Evolutionary conservation across 495 filamentous ascomycete species (phyloP).

Genomic region (Penicillium cosmopolitanum): DNA sequence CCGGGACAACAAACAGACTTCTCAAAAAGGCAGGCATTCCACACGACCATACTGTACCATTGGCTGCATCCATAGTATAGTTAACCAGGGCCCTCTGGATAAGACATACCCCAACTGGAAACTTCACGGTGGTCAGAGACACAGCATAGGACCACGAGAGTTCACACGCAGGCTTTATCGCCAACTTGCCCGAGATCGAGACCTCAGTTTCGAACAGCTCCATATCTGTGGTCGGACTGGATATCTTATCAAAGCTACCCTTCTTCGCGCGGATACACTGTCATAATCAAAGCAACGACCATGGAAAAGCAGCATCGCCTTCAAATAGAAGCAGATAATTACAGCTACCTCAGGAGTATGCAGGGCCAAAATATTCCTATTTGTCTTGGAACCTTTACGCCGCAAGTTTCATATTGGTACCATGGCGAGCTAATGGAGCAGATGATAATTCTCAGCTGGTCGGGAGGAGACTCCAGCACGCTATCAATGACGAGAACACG

Average conservation of each 20-base stretch:
- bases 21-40: constrained; percentile 17
- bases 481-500: constrained; percentile 25
- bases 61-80: constrained; percentile 29
- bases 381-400: constrained; percentile 28
- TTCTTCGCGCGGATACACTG: constrained; percentile 34
- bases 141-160: constrained; percentile 23
- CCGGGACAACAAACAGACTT: constrained; percentile 20
- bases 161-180: constrained; percentile 29
- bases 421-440: constrained; percentile 28
- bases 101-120: constrained; percentile 30
- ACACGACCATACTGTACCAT: constrained; percentile 33
- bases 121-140: constrained; percentile 20
- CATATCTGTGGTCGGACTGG: constrained; percentile 32
- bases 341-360: constrained; percentile 22
- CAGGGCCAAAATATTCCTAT: constrained; percentile 29
- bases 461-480: constrained; percentile 25
- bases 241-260: constrained; percentile 35
- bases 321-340: constrained; percentile 31
- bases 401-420: constrained; percentile 30
- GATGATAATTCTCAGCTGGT: constrained; percentile 34
- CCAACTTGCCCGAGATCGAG: constrained; percentile 29
- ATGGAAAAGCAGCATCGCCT: constrained; percentile 28
- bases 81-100: constrained; percentile 29
- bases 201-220: constrained; percentile 29
- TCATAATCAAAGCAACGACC: constrained; percentile 34